Evolutionary conservation across 2,329 filamentous ascomycete species (phyloP), one percentile per base, ranked within the genome.

Genomic region (Hypomyces rosellus): DNA sequence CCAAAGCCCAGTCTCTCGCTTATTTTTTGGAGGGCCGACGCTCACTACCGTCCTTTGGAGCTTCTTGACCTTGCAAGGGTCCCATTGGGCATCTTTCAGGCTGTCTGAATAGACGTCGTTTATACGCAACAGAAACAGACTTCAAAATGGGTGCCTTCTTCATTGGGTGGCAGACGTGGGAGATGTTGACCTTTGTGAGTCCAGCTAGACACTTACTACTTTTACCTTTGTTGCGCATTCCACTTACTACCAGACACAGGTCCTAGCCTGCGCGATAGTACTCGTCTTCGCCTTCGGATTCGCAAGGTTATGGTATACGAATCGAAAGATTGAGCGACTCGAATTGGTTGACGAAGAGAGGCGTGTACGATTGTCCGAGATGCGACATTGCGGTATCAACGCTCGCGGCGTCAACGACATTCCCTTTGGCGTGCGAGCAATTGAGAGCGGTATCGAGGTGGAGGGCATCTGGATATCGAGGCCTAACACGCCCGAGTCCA

Each of bases 151-250:
- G 57, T 46, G 65, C 61, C 37, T 88, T 89, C 67, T 89, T 87
- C 68, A 61, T 74, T 39, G 75, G 71, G 45, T 95, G 89, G 90
- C 73, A 79, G 59, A 72, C 93, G 61, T 96, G 90, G 90, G 82
- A 93, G 75, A 84, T 95, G 73, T 84, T 96, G 83, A 88, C 84
- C 48, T 89, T 95, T 72, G 90, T 95, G 73, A 75, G 87, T 76
- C 11, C 11, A 14, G 30, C 25, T 20, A 33, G 9, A 30, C 33
- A 12, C 18, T 37, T 2, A 11, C 40, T 5, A 6, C 13, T 38
- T 20, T 42, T 7, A 12, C 14, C 25, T 14, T 13, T 12, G 9
- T 12, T 14, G 30, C 15, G 9, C 13, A 12, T 13, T 20, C n/a
- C 13, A 15, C 12, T 40, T 9, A 16, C 12, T 25, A 13, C 14